phyloP scores from a whole-genome alignment of 1,284 basidiomycete species.

The Trichosporon ovoides region DNA sequence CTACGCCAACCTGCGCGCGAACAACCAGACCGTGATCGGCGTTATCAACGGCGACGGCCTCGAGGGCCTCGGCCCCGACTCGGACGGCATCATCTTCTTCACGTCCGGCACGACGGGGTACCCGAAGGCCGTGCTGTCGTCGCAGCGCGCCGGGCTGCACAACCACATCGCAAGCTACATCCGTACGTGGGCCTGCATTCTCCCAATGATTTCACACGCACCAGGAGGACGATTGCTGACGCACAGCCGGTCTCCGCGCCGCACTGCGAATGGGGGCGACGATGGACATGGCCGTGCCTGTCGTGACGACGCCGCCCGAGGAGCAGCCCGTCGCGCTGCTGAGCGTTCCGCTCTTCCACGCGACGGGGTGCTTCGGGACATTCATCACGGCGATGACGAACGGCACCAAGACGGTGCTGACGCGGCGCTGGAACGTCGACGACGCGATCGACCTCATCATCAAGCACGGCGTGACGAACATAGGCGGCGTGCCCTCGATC shows the following conservation, averaged over 20 bases:
- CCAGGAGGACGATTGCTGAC: neutral
- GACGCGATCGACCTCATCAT: conserved; percentile 34
- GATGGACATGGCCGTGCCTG: conserved; percentile 28
- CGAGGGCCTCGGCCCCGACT: conserved; percentile 30
- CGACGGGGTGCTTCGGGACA: conserved; percentile 40
- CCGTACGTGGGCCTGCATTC: conserved; percentile 10
- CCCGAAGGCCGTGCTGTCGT: conserved; percentile 42
- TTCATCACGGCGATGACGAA: conserved; percentile 33
- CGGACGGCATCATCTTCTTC: conserved; percentile 44
- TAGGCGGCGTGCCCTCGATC: conserved; percentile 44
- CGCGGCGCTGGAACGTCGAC: conserved; percentile 32
- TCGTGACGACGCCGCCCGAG: conserved; percentile 6
- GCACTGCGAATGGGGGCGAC: conserved; percentile 31
- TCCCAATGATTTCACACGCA: too few species aligned
- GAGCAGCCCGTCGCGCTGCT: conserved; percentile 21
- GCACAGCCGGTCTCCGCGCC: conserved; percentile 31
- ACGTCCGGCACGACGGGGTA: conserved; percentile 22
- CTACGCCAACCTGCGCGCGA: neutral
- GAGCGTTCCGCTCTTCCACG: conserved; percentile 44
- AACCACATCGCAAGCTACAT: conserved; percentile 10
- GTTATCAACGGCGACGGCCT: conserved; percentile 17
- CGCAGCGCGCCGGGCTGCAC: conserved; percentile 24
- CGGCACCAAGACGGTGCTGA: conserved; percentile 38
- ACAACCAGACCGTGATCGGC: neutral
- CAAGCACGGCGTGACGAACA: conserved; percentile 33